Evolutionary conservation across 192 early-diverging fungal genomes (phyloP), one percentile per base, ranked within the genome.

Genomic region (Gryganskiella cystojenkinii): DNA sequence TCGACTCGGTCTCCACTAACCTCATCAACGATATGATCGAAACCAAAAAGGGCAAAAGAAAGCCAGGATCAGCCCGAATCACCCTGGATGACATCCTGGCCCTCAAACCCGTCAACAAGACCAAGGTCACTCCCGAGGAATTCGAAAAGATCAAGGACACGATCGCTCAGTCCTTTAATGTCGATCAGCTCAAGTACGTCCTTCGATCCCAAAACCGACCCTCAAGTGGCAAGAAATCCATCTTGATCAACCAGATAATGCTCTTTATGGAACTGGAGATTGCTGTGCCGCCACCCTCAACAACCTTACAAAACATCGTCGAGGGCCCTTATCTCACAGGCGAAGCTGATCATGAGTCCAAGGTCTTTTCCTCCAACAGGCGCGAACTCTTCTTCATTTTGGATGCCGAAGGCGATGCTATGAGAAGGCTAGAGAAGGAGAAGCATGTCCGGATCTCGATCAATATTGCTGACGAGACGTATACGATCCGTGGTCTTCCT

Each of bases 201-300:
- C 61, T 78, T 13, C 61, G 66, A 2, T 53, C 66, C n/a, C 53
- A 68, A 25, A 53, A 35, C 2, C 50, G 51, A 5, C 66, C 74
- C 4, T 24, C 59, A 3, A 35, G 40, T 2, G 66, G 66, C 35
- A 78, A 69, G n/a, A 78, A 78, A 43, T 67, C 59, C 0, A 43
- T 64, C 14, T 43, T 78, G 17, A n/a, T 78, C 52, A 78, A 78
- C 34, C 65, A 78, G 43, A 53, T 69, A 47, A 69, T 78, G 74
- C 20, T 59, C 30, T 60, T 78, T 2, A 64, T 78, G 67, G 50
- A 69, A 20, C 74, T 78, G 19, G 61, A 78, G 0, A 47, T 78
- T 11, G 35, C 51, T 13, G 53, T 45, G 2, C 60, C 60, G 17
- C 49, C 68, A 31, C 17, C 46, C 8, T 52, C 64, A 20, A 27